These are phyloP conservation scores for Taxawa tesnikishii DNA, from an alignment of 2,329 filamentous ascomycete genomes.

Conservation along the genomic window DNA sequence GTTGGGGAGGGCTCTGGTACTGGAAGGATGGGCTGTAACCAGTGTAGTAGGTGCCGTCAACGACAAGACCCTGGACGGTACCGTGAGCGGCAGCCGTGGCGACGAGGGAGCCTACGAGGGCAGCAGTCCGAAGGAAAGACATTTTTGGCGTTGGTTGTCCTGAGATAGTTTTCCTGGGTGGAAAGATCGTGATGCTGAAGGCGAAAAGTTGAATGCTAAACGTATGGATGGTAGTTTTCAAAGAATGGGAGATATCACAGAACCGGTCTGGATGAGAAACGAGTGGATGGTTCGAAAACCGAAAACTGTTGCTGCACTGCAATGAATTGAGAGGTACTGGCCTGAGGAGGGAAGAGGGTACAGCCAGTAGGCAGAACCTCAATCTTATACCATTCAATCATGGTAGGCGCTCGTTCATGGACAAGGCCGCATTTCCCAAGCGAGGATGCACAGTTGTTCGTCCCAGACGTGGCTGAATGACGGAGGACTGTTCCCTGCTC, in stretches of 20 bases:
- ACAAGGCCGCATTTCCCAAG: not conserved
- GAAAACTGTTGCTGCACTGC: not conserved
- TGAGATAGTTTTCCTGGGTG: slow-evolving; percentile 1
- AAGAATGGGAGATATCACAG: slow-evolving; percentile 6
- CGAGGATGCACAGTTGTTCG: not conserved
- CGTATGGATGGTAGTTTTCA: slow-evolving; percentile 1
- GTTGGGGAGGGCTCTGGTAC: slow-evolving; percentile 21
- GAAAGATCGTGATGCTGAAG: slow-evolving; percentile 2
- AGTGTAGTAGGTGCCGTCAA: slow-evolving; percentile 34
- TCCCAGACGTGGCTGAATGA: not conserved
- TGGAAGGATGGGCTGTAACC: slow-evolving; percentile 31
- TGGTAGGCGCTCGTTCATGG: not conserved
- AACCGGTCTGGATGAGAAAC: not conserved
- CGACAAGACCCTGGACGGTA: slow-evolving; percentile 29
- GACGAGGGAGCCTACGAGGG: slow-evolving; percentile 18
- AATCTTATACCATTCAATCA: not conserved
- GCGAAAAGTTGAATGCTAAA: slow-evolving; percentile 2
- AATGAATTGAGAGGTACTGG: slow-evolving; percentile 1
- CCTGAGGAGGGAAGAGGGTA: not conserved
- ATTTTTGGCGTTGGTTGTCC: slow-evolving; percentile 9
- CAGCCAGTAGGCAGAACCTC: not conserved
- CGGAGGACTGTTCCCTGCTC: not conserved
- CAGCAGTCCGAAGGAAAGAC: slow-evolving; percentile 15
- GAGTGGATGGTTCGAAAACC: slow-evolving; percentile 1
- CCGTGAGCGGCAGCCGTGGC: slow-evolving; percentile 34